Percentiles rank a stretch among this genome's conserved stretches.
These are phyloP conservation scores for Endoconidiophora polonica DNA, from an alignment of 2,329 filamentous ascomycete species.

Conservation along the genomic window DNA sequence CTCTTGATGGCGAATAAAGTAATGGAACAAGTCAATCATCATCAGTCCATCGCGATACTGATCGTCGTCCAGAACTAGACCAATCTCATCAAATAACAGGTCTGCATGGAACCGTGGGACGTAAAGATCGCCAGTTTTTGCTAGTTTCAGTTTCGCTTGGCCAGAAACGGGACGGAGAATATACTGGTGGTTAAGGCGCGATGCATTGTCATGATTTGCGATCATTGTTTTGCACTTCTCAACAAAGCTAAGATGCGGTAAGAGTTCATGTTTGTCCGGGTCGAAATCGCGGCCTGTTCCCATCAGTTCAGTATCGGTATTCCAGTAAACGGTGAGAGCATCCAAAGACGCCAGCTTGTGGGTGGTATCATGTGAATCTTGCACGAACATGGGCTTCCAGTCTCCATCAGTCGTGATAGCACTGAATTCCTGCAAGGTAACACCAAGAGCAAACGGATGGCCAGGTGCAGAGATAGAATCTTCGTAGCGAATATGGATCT, in stretches of 20 bases:
- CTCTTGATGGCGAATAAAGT: slow-evolving; percentile 93
- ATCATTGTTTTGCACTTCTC: slow-evolving; percentile 65
- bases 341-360: slow-evolving; percentile 89
- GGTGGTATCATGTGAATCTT: slow-evolving; percentile 64
- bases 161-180: slow-evolving; percentile 93
- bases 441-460: slow-evolving; percentile 81
- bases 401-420: slow-evolving; percentile 88
- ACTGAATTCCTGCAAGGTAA: slow-evolving; percentile 92
- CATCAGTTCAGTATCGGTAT: slow-evolving; percentile 76
- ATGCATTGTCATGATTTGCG: slow-evolving; percentile 20
- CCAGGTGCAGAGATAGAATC: slow-evolving; percentile 90
- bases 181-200: slow-evolving; percentile 54
- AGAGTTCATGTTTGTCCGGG: slow-evolving; percentile 33
- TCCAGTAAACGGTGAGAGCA: slow-evolving; percentile 91
- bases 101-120: slow-evolving; percentile 79
- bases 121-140: slow-evolving; percentile 72
- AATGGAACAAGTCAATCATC: slow-evolving; percentile 97
- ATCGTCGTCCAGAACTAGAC: slow-evolving; percentile 90
- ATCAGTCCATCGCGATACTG: slow-evolving; percentile 95
- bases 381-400: slow-evolving; percentile 93
- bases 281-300: slow-evolving; percentile 60
- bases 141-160: slow-evolving; percentile 82
- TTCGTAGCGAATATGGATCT: slow-evolving; percentile 96
- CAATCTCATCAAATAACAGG: slow-evolving; percentile 89
- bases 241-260: slow-evolving; percentile 62